These are phyloP conservation scores for Aspergillus sp. DNA, from an alignment of 2,329 filamentous ascomycete genomes.

Conservation along the genomic window DNA sequence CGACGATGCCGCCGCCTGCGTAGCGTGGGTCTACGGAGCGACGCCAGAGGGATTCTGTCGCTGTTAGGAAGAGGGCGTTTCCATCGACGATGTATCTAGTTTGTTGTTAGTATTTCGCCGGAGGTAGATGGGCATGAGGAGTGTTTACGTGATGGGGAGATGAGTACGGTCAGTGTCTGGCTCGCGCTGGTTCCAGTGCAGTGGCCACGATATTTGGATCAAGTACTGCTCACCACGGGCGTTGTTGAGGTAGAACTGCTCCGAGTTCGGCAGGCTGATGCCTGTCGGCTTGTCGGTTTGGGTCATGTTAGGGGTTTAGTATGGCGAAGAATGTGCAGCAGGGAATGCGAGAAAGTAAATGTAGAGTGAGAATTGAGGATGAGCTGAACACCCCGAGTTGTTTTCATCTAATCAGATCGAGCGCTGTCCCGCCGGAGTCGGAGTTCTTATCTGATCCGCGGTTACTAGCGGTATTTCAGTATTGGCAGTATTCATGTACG, in stretches of 20 bases:
- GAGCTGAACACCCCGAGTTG: neutral
- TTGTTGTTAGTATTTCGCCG: neutral
- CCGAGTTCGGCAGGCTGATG: slow-evolving; percentile 13
- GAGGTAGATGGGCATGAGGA: neutral
- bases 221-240: slow-evolving; percentile 15
- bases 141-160: neutral
- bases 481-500: too few relatives aligned
- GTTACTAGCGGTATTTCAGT: too few relatives aligned
- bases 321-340: neutral
- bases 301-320: neutral
- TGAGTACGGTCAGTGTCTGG: neutral
- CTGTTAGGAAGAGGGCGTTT: slow-evolving; percentile 24
- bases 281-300: neutral
- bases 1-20: slow-evolving; percentile 17
- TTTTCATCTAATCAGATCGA: too few relatives aligned
- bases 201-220: slow-evolving; percentile 24
- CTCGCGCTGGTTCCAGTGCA: slow-evolving; percentile 14
- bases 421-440: too few relatives aligned
- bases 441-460: too few relatives aligned
- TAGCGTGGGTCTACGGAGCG: slow-evolving; percentile 16
- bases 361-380: neutral
- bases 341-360: too few relatives aligned
- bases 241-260: slow-evolving; percentile 20
- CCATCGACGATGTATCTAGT: slow-evolving; percentile 23
- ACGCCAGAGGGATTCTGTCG: slow-evolving; percentile 23